Base-by-base conservation (phyloP, 1,284 basidiomycete species). In the Moniliella sp. region DNA sequence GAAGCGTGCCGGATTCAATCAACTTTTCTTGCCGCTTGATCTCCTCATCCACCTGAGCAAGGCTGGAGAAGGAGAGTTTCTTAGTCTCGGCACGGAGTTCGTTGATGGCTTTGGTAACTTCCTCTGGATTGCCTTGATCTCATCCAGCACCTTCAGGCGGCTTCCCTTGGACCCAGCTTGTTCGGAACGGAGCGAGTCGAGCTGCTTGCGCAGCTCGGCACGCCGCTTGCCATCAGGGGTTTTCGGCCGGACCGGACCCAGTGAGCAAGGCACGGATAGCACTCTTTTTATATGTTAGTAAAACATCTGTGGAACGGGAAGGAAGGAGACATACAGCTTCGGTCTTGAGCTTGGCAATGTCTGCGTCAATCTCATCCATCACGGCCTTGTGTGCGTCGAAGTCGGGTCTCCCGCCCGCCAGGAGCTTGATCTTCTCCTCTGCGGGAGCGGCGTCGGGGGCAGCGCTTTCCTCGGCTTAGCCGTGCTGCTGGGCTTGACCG, bases 1-100 rank as follows among this genome's bases (percentile, higher is more conserved):
- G 93, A 71, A 97, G 70, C 42, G 60, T 73, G 14, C 88, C 91
- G 5, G 79, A 78, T 57, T 94, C 88, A 39, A 99, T 75, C 58
- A 84, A 78, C 17, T 42, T 50, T 70, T 76, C 41, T 86, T 79
- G 50, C 84, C 48, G 41, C 19, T 34, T 19, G 62, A 94, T 76
- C 40, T 77, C 77, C 27, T 71, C 68, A 51, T 97, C 86, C 32
- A 94, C 71, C 34, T 97, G 88, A n/a, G 70, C 72, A 15, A 78
- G 72, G 25, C 70, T 75, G 66, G 78, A 86, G 68, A 73, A 93
- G n/a, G 73, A 67, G 0, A 72, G 68, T 64, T 91, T 94, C 33
- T 69, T 64, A 61, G 76, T 79, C 17, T 76, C 69, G 21, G 76
- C 69, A 58, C 93, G 76, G 40, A 93, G 68, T 49, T 84, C 82